Evolutionary conservation across 345 rosid species (phyloP), one percentile per base, ranked within the genome.

Genomic region (Ricinus communis): DNA sequence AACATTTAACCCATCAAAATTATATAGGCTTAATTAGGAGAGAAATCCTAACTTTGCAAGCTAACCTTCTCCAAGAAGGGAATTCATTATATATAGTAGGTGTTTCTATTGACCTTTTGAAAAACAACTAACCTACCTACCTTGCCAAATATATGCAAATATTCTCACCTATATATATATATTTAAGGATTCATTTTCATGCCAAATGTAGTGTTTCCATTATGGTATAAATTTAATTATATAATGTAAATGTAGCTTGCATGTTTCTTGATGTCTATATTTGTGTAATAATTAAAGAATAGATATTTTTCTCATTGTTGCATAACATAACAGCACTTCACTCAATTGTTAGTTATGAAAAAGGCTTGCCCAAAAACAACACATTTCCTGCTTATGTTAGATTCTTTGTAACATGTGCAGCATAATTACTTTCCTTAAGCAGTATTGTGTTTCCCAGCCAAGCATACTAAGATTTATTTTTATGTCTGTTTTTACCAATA

Each of bases 61-160:
- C 58, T 71, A 79, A 74, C 49, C 68, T 41, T 53, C 55, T 51
- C 47, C 24, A 50, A 57, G 64, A 63, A 64, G 70, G 67, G 72
- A 58, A 62, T 38, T 8, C 30, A 67, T 62, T 50, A 50, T 63
- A 56, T 62, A 66, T 47, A 70, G 80, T 83, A 75, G 86, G 84
- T 78, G 68, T 40, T n/a, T 41, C 27, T 27, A 67, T 81, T 81
- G 80, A 77, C 82, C 83, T 59, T 68, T 49, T 21, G 33, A 51
- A 43, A 63, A 71, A 73, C 83, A 83, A 81, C 82, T 69, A 76
- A 81, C 77, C 77, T 62, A 81, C 87, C 87, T 73, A 84, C 87
- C 86, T n/a, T 78, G 81, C 83, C 80, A 76, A 81, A 78, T 77
- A 78, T 77, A 51, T 61, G 51, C 72, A 45, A 31, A 52, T 40